phyloP scores from a whole-genome alignment of 495 filamentous ascomycete species.

The Aspergillus steynii region DNA sequence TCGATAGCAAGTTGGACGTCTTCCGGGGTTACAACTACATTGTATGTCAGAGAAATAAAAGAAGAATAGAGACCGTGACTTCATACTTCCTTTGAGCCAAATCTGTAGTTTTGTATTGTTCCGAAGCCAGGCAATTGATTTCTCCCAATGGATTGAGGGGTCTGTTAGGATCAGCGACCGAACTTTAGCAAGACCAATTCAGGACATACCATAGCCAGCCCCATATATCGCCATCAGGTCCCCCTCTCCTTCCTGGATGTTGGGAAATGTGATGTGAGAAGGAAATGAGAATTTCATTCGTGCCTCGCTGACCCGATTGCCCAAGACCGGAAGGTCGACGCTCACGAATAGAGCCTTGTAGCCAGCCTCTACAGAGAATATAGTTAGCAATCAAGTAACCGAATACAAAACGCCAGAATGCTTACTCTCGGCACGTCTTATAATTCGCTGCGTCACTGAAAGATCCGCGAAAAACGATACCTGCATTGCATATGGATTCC shows the following conservation, averaged over 20 bases:
- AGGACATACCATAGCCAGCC: constrained; percentile 5
- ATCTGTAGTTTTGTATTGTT: constrained; percentile 88
- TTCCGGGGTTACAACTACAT: constrained; percentile 61
- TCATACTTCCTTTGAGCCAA: constrained; percentile 71
- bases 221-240: constrained; percentile 13
- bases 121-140: constrained; percentile 84
- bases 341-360: constrained; percentile 93
- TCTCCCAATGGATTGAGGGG: constrained; percentile 70
- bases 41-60: background rate
- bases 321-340: constrained; percentile 86
- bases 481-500: constrained; percentile 55
- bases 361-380: constrained; percentile 53
- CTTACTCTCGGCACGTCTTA: constrained; percentile 72
- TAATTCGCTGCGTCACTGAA: constrained; percentile 74
- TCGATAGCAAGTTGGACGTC: constrained; percentile 79
- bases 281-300: constrained; percentile 44
- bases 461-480: constrained; percentile 88
- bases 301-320: constrained; percentile 48
- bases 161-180: constrained; percentile 39
- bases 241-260: constrained; percentile 5
- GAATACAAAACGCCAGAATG: constrained; percentile 26
- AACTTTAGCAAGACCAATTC: background rate
- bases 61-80: background rate
- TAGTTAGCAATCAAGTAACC: constrained; percentile 8
- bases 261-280: constrained; percentile 16